phyloP scores from a whole-genome alignment of 805 yeast genomes.

The Zygoascus tannicola region DNA sequence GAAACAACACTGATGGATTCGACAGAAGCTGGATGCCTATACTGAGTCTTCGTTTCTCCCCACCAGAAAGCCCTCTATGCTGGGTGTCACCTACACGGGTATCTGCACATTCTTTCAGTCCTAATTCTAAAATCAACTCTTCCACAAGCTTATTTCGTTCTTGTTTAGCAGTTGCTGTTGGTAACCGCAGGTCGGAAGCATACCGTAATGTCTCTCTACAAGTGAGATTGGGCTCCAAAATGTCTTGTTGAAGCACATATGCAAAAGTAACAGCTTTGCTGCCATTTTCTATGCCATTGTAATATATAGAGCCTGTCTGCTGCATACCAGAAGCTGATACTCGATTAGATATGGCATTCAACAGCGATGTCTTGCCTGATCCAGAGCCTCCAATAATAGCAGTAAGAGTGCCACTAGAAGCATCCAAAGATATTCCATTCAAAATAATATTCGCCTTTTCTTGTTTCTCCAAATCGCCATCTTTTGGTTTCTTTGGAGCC shows the following conservation, averaged over 20 bases:
- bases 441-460: slow-evolving; percentile 31
- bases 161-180: slow-evolving; percentile 33
- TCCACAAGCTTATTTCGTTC: slow-evolving; percentile 45
- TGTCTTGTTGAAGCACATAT: slow-evolving; percentile 70
- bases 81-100: slow-evolving; percentile 47
- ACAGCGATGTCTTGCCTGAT: slow-evolving; percentile 72
- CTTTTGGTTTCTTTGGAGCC: not conserved
- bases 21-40: slow-evolving; percentile 70
- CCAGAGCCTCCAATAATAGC: slow-evolving; percentile 88
- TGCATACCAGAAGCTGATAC: slow-evolving; percentile 19
- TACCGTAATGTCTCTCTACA: slow-evolving; percentile 59
- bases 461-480: not conserved
- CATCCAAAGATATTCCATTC: slow-evolving; percentile 46
- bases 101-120: slow-evolving; percentile 53
- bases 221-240: slow-evolving; percentile 60
- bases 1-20: slow-evolving; percentile 64
- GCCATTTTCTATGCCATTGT: slow-evolving; percentile 19
- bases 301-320: slow-evolving; percentile 22
- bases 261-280: slow-evolving; percentile 36
- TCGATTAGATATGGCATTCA: slow-evolving; percentile 39
- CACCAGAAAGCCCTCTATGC: slow-evolving; percentile 66
- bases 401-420: slow-evolving; percentile 52
- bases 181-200: slow-evolving; percentile 64
- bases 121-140: slow-evolving; percentile 53
- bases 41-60: slow-evolving; percentile 70